Evolutionary conservation across 495 filamentous ascomycete genomes (phyloP).

Genomic region (Penicillium tannophilum): DNA sequence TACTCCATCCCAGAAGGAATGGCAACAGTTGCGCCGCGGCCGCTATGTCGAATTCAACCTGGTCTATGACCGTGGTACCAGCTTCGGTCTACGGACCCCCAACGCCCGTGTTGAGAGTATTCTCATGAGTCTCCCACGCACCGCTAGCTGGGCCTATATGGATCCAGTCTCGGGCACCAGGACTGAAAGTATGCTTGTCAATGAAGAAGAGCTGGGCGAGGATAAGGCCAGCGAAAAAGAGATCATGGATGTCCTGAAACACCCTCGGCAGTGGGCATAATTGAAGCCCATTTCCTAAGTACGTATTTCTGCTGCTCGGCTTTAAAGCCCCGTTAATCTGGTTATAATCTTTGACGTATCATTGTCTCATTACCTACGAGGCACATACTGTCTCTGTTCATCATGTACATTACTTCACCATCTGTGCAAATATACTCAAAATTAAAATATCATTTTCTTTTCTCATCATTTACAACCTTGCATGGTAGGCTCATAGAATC

Average conservation of each 20-base stretch:
- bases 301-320: not conserved
- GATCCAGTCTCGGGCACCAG: constrained; percentile 58
- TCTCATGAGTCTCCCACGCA: constrained; percentile 92
- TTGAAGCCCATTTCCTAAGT: not conserved
- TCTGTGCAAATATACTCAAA: constrained; percentile 3
- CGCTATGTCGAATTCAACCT: constrained; percentile 99
- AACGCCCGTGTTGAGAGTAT: constrained; percentile 94
- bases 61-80: constrained; percentile 93
- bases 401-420: constrained; percentile 15
- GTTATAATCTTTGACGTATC: constrained; percentile 1
- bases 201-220: constrained; percentile 44
- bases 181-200: constrained; percentile 33
- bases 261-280: constrained; percentile 90
- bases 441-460: not conserved
- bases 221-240: constrained; percentile 60
- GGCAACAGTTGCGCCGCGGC: constrained; percentile 93
- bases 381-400: not conserved
- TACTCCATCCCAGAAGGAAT: constrained; percentile 81
- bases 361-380: constrained; percentile 6
- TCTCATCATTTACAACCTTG: not conserved
- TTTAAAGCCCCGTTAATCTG: not conserved
- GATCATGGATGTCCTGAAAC: constrained; percentile 78
- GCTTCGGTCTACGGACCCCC: constrained; percentile 92
- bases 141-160: constrained; percentile 96
- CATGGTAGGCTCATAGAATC: not conserved